Base-by-base conservation (phyloP, 768 basidiomycete species). In the Crucibulum laeve region DNA sequence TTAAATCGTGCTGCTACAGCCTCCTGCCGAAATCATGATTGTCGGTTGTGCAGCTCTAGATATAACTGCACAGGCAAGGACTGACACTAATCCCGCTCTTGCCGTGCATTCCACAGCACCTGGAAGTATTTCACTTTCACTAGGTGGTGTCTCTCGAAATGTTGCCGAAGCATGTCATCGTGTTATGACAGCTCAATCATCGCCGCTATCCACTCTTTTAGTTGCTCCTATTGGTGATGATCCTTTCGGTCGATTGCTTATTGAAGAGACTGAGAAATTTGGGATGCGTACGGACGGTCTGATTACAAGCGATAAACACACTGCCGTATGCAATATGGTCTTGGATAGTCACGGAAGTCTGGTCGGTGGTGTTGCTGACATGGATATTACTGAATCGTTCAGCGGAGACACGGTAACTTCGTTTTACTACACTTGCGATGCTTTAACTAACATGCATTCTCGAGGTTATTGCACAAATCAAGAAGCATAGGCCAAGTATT, bases 141-240 rank as follows among this genome's bases (percentile, higher is more conserved):
- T 89, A 4, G 95, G 95, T 1, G 95, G 95, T 22, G 95, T 99
- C 11, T 93, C 79, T 1, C 82, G 94, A n/a, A 99, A 99, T 59
- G 80, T 99, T 33, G 88, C 94, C 2, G 93, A 97, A 60, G 90
- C 92, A 1, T 76, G 91, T 4, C 82, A 89, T 58, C 79, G 88
- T 22, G 60, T 85, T 4, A 57, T 82, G 47, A 55, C 65, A 15
- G 55, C 66, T 22, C 58, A 57, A 40, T 62, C 52, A 33, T 56
- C 60, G 33, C 60, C 63, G 5, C 52, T 63, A 6, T 62, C 71
- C 4, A 71, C 77, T 1, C 50, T 91, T 10, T 71, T 99, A 30
- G 65, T 97, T 5, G 79, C 93, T 2, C 79, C 86, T 1, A 57
- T 95, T 8, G 92, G 89, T 1, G 53, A 74, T 38, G 95, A 98